phyloP scores from a whole-genome alignment of 2,329 filamentous ascomycete genomes.

The Cladosporium oxysporum region DNA sequence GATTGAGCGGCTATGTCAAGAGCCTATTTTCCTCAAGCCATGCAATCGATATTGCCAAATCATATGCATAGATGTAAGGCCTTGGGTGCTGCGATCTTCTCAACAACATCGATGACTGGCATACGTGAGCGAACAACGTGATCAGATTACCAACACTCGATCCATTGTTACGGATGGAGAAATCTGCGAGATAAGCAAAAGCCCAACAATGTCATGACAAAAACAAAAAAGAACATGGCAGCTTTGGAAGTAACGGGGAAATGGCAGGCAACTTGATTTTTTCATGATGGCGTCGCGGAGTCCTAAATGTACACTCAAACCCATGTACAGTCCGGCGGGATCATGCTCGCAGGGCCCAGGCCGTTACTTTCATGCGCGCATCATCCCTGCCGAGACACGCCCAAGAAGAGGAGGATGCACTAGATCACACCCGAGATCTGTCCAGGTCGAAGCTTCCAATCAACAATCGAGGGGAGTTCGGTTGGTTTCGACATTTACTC shows the following conservation, averaged over 20 bases:
- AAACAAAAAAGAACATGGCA: background rate
- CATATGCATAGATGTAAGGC: background rate
- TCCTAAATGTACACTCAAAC: conserved; percentile 20
- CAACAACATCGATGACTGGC: background rate
- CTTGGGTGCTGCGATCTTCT: background rate
- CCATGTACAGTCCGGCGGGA: conserved; percentile 21
- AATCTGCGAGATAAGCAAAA: background rate
- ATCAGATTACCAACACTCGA: background rate
- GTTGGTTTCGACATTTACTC: conserved; percentile 59
- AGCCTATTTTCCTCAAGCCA: background rate
- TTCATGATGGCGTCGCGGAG: conserved; percentile 21
- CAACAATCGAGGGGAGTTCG: background rate
- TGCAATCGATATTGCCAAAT: background rate
- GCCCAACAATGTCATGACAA: background rate
- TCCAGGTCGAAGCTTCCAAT: conserved; percentile 9
- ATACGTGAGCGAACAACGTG: background rate
- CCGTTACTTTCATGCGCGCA: conserved; percentile 15
- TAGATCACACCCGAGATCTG: conserved; percentile 19
- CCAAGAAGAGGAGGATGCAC: conserved; percentile 17
- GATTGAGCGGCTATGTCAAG: background rate
- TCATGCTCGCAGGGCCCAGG: conserved; percentile 5
- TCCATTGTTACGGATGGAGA: background rate
- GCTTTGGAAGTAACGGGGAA: background rate
- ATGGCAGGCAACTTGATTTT: conserved; percentile 19
- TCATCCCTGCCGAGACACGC: conserved; percentile 13